These are phyloP conservation scores for Henningerozyma blattae DNA, from an alignment of 805 yeast genomes.

Conservation along the genomic window DNA sequence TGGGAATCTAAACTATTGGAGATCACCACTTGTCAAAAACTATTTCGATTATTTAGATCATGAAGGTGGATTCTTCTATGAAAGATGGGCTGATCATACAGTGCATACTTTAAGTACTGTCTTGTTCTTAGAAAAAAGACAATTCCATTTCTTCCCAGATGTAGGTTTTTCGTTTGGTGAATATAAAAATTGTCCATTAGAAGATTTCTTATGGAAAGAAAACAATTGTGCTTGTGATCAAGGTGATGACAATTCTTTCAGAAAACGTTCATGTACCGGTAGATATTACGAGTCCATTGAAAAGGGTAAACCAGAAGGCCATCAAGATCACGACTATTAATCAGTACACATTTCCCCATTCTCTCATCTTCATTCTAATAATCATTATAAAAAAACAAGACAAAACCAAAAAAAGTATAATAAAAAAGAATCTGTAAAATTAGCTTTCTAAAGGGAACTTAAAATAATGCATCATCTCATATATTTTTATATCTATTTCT, in stretches of 20 bases:
- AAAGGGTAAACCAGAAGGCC: conserved; percentile 41
- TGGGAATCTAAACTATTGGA: conserved; percentile 62
- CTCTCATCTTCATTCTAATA: too few relatives aligned
- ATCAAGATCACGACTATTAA: not conserved
- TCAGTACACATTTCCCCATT: too few relatives aligned
- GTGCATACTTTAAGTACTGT: conserved; percentile 73
- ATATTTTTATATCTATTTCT: too few relatives aligned
- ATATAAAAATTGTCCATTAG: conserved; percentile 63
- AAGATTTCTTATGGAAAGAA: conserved; percentile 39
- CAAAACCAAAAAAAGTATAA: too few relatives aligned
- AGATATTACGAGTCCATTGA: conserved; percentile 39
- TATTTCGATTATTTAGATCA: conserved; percentile 58
- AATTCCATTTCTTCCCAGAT: conserved; percentile 65
- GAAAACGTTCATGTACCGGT: conserved; percentile 50
- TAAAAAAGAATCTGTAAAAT: too few relatives aligned
- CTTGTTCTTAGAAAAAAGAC: conserved; percentile 48
- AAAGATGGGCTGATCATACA: conserved; percentile 92
- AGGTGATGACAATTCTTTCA: conserved; percentile 55
- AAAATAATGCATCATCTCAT: too few relatives aligned
- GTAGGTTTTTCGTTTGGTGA: conserved; percentile 73
- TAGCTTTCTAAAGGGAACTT: too few relatives aligned
- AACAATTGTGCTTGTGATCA: conserved; percentile 66
- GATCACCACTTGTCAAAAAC: conserved; percentile 52
- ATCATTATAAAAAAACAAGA: too few relatives aligned
- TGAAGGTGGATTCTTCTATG: conserved; percentile 76